These are phyloP conservation scores for Chaetomium olivaceum DNA, from an alignment of 2,329 filamentous ascomycete genomes.

Conservation along the genomic window DNA sequence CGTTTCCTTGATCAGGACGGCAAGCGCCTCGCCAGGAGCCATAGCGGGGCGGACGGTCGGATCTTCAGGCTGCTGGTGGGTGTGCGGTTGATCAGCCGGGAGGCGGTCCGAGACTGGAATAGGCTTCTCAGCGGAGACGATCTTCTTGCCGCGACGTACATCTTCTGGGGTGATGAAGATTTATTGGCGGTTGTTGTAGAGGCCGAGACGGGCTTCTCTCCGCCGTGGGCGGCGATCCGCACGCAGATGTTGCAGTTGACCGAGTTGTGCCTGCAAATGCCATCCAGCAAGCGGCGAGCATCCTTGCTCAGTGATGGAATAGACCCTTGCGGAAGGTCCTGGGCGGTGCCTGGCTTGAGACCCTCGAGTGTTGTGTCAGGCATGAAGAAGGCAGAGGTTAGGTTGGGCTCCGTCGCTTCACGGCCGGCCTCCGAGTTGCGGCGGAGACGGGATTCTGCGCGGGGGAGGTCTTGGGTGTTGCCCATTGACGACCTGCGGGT, in stretches of 20 bases:
- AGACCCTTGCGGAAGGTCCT: constrained; percentile 29
- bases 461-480: constrained; percentile 24
- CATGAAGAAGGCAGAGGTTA: constrained; percentile 61
- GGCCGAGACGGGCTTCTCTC: constrained; percentile 16
- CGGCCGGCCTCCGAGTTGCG: constrained; percentile 32
- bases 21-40: constrained; percentile 70
- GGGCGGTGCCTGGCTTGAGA: constrained; percentile 39
- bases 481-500: constrained; percentile 25
- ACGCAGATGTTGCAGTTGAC: constrained; percentile 59
- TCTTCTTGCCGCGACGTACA: constrained; percentile 51
- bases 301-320: constrained; percentile 53
- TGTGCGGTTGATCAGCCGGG: background rate
- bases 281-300: constrained; percentile 55
- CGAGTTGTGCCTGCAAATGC: constrained; percentile 56
- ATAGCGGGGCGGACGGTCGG: constrained; percentile 66
- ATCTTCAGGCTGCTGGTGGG: constrained; percentile 42
- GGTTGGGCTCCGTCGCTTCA: constrained; percentile 49
- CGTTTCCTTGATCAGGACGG: constrained; percentile 78
- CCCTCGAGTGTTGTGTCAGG: constrained; percentile 58
- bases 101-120: constrained; percentile 64
- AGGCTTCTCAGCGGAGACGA: constrained; percentile 63
- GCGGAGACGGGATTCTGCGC: constrained; percentile 32
- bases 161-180: constrained; percentile 41
- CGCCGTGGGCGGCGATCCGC: constrained; percentile 46
- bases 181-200: constrained; percentile 28